Percentiles rank a stretch among this genome's conserved stretches.
Evolutionary conservation across 1,284 basidiomycete species (phyloP).

Genomic region (Sparassis latifolia): DNA sequence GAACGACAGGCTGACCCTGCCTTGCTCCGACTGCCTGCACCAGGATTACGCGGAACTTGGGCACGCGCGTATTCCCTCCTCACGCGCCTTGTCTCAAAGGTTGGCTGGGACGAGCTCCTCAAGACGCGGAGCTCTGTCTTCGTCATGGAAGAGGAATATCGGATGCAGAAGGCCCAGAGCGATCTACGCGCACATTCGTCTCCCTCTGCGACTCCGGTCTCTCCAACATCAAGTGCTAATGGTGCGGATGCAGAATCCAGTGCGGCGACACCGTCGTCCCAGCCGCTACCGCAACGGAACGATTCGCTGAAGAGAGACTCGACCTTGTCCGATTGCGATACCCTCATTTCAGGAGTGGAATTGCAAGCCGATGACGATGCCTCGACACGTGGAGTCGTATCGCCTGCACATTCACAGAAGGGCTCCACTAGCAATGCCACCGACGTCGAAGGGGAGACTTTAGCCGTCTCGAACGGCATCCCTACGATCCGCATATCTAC

Average conservation of each 20-base stretch:
- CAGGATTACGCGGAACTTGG: conserved; percentile 92
- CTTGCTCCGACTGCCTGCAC: conserved; percentile 87
- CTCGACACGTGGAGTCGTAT: conserved; percentile 56
- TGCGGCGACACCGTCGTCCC: conserved; percentile 11
- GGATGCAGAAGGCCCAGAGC: conserved; percentile 74
- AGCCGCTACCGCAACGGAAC: conserved; percentile 10
- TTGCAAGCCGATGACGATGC: conserved; percentile 63
- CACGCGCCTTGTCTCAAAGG: conserved; percentile 83
- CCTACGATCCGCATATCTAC: conserved; percentile 89
- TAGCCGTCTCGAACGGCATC: conserved; percentile 37
- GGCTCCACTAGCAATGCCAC: conserved; percentile 11
- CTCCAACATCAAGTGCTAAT: conserved; percentile 53
- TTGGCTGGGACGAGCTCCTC: conserved; percentile 98
- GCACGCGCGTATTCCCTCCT: conserved; percentile 90
- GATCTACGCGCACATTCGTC: conserved; percentile 38
- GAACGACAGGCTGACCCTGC: conserved; percentile 77
- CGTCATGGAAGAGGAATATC: conserved; percentile 99
- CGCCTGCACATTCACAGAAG: conserved; percentile 18
- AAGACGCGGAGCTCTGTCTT: conserved; percentile 93
- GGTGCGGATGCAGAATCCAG: conserved; percentile 22
- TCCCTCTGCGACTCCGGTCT: conserved; percentile 17
- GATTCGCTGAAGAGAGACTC: conserved; percentile 12
- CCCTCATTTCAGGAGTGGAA: conserved; percentile 18
- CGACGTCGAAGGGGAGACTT: conserved; percentile 19
- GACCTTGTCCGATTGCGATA: conserved; percentile 19